Evolutionary conservation across 176 grass and related monocot genomes (phyloP), one percentile per base, ranked within the genome.

Genomic region (Miscanthus lutarioriparius): DNA sequence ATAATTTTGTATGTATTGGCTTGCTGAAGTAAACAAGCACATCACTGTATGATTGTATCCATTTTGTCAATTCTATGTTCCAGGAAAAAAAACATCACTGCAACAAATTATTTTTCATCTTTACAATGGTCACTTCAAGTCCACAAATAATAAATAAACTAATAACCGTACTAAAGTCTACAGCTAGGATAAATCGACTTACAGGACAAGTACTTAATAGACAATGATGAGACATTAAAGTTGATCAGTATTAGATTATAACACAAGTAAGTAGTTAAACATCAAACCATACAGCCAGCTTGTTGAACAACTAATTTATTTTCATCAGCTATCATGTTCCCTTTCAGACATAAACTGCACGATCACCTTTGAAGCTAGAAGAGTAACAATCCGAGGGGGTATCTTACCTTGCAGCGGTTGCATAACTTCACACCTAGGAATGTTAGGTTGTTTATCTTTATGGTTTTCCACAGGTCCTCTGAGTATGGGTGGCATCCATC

Each of bases 391-490:
- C 0, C 23, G 22, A 3, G 7, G 8, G 25, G 8, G 9, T 13
- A 76, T 30, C 70, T 88, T 90, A 93, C 96, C 91, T 98, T 98
- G 89, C 96, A 98, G 35, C 91, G 89, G 6, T 72, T 30, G 43
- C 96, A 98, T 86, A 98, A 89, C 77, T 93, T 93, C 25, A 98
- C 93, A 26, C 96, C 96, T 37, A 78, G 47, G 90, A 98, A 98
- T 62, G 85, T 92, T 75, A 95, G 79, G 40, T 89, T 90, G 37
- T 93, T 92, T 82, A 95, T 93, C 68, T 92, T 98, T 51, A 95
- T 67, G 78, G 82, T 88, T 90, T 91, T 98, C 96, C 93, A 98
- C 15, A 93, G 77, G 86, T 98, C 96, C 88, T 98, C 91, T 40
- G 91, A 83, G 84, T 90, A 98, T 48, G 96, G 87, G 61, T 83